These are phyloP conservation scores for Aspergillus candidus DNA, from an alignment of 2,329 filamentous ascomycete genomes.

Conservation along the genomic window DNA sequence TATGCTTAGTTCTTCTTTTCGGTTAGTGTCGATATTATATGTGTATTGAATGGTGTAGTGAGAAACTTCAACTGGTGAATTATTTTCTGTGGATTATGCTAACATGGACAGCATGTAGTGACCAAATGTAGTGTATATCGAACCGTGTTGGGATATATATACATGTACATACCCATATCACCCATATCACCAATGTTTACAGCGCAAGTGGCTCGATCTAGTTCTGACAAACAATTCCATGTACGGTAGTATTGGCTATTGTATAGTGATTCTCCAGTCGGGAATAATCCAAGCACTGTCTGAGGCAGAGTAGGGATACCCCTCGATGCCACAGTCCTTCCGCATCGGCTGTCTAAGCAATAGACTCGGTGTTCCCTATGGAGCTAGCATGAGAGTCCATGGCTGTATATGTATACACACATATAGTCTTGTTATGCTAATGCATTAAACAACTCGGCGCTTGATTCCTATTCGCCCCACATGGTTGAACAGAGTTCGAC, in stretches of 20 bases:
- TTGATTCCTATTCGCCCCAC: conserved; percentile 13
- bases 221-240: conserved; percentile 12
- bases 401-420: no score
- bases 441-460: conserved; percentile 13
- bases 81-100: neutral
- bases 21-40: no score
- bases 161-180: no score
- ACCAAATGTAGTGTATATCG: neutral
- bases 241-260: no score
- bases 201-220: conserved; percentile 4
- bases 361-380: no score
- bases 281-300: conserved; percentile 15
- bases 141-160: no score
- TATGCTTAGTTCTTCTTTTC: no score
- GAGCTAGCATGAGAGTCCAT: no score
- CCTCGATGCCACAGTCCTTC: conserved; percentile 16
- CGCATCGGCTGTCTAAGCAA: neutral
- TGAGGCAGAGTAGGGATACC: conserved; percentile 12
- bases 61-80: no score
- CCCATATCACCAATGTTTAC: no score
- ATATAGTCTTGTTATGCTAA: neutral
- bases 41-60: no score
- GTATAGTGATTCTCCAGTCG: no score
- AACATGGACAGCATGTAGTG: neutral
- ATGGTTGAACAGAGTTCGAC: conserved; percentile 10